Evolutionary conservation across 225 moss, liverwort and hornwort species (phyloP).

Genomic region (Pleurozium schreberi): DNA sequence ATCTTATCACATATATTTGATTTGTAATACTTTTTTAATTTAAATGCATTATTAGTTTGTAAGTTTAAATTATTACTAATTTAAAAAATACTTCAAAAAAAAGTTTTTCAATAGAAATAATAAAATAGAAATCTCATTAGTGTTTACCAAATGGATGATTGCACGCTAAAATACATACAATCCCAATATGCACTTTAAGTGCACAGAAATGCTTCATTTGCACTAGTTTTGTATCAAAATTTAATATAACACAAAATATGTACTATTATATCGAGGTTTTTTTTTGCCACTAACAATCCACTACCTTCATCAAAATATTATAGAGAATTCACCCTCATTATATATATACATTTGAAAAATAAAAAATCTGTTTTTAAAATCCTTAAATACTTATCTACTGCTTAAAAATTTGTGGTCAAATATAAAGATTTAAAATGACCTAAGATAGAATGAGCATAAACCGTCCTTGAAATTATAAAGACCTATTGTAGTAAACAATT

Average conservation of each 20-base stretch:
- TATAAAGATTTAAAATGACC: too few relatives aligned
- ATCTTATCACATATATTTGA: too few relatives aligned
- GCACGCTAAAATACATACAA: too few relatives aligned
- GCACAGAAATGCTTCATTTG: neutral
- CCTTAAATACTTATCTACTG: neutral
- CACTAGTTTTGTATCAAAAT: neutral
- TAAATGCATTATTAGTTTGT: neutral
- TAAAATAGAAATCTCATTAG: neutral
- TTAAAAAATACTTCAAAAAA: neutral
- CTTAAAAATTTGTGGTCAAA: neutral
- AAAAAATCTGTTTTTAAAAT: neutral
- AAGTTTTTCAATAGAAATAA: neutral
- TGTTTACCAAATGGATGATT: too few relatives aligned
- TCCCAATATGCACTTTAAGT: neutral
- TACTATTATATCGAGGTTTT: neutral
- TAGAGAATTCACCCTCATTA: neutral
- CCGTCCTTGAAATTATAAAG: neutral
- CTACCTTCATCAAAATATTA: neutral
- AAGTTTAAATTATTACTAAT: too few relatives aligned
- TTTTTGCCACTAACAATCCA: neutral
- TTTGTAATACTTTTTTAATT: neutral
- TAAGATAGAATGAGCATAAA: neutral
- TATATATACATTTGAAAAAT: neutral
- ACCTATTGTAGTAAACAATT: neutral
- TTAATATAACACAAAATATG: neutral